Evolutionary conservation across 2,329 filamentous ascomycete genomes (phyloP), one percentile per base, ranked within the genome.

Genomic region (Colletotrichum gigasporum): DNA sequence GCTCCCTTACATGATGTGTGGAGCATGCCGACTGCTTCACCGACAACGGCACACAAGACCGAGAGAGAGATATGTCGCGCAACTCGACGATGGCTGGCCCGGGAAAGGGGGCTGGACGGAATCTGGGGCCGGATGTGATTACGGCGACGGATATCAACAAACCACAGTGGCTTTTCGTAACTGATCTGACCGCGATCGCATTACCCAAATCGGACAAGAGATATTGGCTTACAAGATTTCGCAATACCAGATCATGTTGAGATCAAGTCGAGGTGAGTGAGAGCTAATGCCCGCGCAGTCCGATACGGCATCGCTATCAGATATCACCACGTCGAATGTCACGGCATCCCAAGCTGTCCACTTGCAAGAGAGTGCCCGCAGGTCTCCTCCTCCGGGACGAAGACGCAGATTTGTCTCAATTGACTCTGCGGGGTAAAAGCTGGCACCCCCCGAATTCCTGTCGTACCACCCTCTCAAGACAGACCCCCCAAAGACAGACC

Each of bases 351-450:
- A 44, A 55, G 41, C 18, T 34, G 26, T 32, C 39, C 18, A 53
- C 32, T n/a, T 41, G 48, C 53, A 32, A 47, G 35, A 59, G 30
- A 14, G 54, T 52, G 44, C 30, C 52, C 34, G 34, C 42, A 24
- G 20, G 30, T 22, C 37, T 45, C n/a, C n/a, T n/a, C n/a, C 45
- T 32, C 32, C 28, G 35, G 47, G 24, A 62, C 34, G 8, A 32
- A 18, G 30, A 44, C 35, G 39, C 18, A 63, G 44, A 44, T 63
- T 42, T 52, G 58, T 63, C 63, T 58, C 58, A 48, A 58, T 16
- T 37, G 47, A 16, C 20, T 63, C 51, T 65, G 63, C 59, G 63
- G 58, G 63, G 63, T 57, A 65, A 14, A 39, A 41, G 26, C n/a
- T 53, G 58, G 63, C 22, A 20, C 39, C 59, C 28, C 30, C 32